Evolutionary conservation across 73 alveolate species (phyloP).

Genomic region (Tetrahymena malaccensis): DNA sequence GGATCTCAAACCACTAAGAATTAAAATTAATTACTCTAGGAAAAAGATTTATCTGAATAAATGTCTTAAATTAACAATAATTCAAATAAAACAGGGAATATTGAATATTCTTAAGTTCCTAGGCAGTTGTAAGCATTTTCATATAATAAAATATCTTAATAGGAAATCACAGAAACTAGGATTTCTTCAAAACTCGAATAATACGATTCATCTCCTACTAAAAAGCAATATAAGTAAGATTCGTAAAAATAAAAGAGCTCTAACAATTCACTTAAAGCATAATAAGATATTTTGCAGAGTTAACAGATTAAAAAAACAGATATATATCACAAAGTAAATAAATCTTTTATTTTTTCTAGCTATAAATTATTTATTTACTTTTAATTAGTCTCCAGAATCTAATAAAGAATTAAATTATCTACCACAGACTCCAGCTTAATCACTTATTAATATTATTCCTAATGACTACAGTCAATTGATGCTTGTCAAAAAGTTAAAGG

Average conservation of each 20-base stretch:
- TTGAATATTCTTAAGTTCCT: background rate
- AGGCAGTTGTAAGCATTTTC: background rate
- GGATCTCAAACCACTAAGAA: background rate
- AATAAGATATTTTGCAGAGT: background rate
- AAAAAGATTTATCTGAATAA: background rate
- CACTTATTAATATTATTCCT: background rate
- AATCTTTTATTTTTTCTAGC: too few species aligned
- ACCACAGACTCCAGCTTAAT: background rate
- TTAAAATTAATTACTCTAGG: background rate
- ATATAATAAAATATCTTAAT: background rate
- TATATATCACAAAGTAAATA: background rate
- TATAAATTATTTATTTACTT: background rate
- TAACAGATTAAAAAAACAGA: background rate
- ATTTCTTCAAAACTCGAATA: background rate
- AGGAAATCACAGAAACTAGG: background rate
- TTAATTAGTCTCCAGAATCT: background rate
- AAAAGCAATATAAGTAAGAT: background rate
- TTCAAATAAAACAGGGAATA: background rate
- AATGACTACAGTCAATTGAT: background rate
- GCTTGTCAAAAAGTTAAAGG: constrained; percentile 8
- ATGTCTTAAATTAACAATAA: background rate
- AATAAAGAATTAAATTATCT: background rate
- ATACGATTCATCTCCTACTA: background rate
- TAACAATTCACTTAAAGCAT: background rate
- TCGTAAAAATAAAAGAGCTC: background rate